Conservation (phyloP, 2,329 filamentous ascomycete species). For the Taxawa tesnikishii region DNA sequence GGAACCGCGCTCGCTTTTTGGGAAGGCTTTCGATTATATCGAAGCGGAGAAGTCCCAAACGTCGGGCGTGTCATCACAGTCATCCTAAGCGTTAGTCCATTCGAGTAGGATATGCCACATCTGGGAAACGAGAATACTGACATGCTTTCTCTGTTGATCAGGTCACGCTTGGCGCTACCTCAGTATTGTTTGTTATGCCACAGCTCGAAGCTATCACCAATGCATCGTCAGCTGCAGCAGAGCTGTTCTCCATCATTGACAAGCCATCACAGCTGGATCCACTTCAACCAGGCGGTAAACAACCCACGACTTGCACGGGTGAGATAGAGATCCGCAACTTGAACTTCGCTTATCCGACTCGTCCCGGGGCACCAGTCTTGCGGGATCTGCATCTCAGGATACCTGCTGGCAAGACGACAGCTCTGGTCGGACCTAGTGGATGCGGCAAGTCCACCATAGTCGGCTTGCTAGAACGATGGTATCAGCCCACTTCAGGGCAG, state of each 20-base stretch:
- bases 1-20: constrained; percentile 30
- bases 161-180: constrained; percentile 24
- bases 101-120: too few relatives aligned
- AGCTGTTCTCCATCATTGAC: constrained; percentile 30
- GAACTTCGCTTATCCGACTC: constrained; percentile 57
- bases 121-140: too few relatives aligned
- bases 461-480: constrained; percentile 23
- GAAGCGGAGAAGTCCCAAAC: constrained; percentile 17
- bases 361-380: constrained; percentile 23
- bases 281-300: constrained; percentile 13
- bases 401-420: constrained; percentile 29
- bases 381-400: constrained; percentile 21
- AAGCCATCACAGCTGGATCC: constrained; percentile 27
- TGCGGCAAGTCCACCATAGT: constrained; percentile 26
- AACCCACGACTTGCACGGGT: constrained; percentile 13
- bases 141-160: too few relatives aligned
- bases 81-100: too few relatives aligned
- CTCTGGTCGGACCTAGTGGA: constrained; percentile 29
- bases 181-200: constrained; percentile 25
- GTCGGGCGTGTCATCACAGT: constrained; percentile 25
- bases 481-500: constrained; percentile 14
- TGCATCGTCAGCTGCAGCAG: constrained; percentile 27
- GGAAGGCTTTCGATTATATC: constrained; percentile 28
- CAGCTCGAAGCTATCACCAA: constrained; percentile 29
- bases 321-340: constrained; percentile 53